phyloP scores from a whole-genome alignment of 176 grass and related monocot genomes.

The Leersia perrieri region DNA sequence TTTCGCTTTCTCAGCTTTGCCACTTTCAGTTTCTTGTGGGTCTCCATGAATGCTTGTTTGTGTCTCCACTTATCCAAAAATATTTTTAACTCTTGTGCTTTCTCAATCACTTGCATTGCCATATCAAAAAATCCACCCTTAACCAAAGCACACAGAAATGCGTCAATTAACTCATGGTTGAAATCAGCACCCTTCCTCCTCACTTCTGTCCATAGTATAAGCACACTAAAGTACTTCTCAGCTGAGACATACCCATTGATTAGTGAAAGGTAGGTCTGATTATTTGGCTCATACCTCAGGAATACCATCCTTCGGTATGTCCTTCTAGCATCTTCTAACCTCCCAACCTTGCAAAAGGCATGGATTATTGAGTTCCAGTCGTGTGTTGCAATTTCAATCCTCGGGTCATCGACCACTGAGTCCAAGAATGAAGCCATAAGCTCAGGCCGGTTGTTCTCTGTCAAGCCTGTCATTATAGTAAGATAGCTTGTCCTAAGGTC shows the following conservation, averaged over 20 bases:
- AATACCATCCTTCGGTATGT: conserved; percentile 90
- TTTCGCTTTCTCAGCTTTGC: conserved; percentile 82
- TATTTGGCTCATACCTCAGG: conserved; percentile 86
- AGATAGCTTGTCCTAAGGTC: conserved; percentile 89
- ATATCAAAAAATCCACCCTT: conserved; percentile 98
- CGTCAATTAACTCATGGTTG: conserved; percentile 80
- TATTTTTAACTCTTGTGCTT: conserved; percentile 91
- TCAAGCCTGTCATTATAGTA: conserved; percentile 97
- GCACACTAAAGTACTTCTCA: conserved; percentile 88
- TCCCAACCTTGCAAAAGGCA: conserved; percentile 87
- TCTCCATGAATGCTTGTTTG: conserved; percentile 99
- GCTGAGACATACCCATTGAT: conserved; percentile 82
- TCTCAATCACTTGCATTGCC: conserved; percentile 91
- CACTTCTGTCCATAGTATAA: conserved; percentile 93
- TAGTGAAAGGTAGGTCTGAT: conserved; percentile 90
- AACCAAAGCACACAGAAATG: conserved; percentile 83
- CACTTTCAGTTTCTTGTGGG: conserved; percentile 87
- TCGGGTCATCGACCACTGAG: conserved; percentile 71
- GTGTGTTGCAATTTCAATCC: conserved; percentile 78
- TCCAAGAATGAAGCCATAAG: conserved; percentile 98
- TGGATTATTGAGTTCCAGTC: conserved; percentile 99
- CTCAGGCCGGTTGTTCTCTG: conserved; percentile 82
- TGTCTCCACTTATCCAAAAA: conserved; percentile 99
- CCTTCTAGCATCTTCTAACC: conserved; percentile 84
- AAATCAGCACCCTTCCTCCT: conserved; percentile 72